These are phyloP conservation scores for Sordariomycetes sp. DNA, from an alignment of 2,329 filamentous ascomycete species.

Conservation along the genomic window DNA sequence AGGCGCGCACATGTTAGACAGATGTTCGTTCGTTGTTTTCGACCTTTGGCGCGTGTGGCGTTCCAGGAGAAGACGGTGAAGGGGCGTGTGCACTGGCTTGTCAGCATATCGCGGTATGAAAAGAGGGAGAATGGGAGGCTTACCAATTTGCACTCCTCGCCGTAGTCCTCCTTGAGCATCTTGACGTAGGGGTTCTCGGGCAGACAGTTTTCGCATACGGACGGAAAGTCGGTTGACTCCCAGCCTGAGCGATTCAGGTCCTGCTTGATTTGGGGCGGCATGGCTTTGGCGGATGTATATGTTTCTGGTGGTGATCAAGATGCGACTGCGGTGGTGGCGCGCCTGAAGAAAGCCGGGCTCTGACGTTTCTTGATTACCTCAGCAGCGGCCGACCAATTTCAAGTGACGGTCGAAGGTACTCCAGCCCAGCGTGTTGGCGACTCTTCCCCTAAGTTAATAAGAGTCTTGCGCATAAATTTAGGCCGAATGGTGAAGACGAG, in stretches of 20 bases:
- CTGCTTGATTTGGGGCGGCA: slow-evolving; percentile 91
- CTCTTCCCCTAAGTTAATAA: too few relatives aligned
- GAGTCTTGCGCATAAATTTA: too few relatives aligned
- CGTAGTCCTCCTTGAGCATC: slow-evolving; percentile 97
- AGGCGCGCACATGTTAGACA: slow-evolving; percentile 93
- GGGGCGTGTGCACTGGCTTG: slow-evolving; percentile 66
- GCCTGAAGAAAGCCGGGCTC: neutral
- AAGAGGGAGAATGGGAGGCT: slow-evolving; percentile 7
- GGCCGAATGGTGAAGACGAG: too few relatives aligned
- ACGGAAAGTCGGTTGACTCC: slow-evolving; percentile 88
- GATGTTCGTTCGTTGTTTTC: slow-evolving; percentile 89
- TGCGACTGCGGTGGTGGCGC: neutral
- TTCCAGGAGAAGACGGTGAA: slow-evolving; percentile 97
- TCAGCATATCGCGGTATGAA: slow-evolving; percentile 5
- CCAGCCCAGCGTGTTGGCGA: too few relatives aligned
- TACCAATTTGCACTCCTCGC: slow-evolving; percentile 69
- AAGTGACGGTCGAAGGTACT: too few relatives aligned
- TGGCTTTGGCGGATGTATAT: slow-evolving; percentile 20
- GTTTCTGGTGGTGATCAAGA: neutral
- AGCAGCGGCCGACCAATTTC: too few relatives aligned
- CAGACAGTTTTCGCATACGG: slow-evolving; percentile 84
- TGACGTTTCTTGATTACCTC: neutral
- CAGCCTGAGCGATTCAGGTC: slow-evolving; percentile 92
- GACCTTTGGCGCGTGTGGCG: slow-evolving; percentile 74
- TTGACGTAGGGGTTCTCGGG: slow-evolving; percentile 97